Conservation (phyloP, 2,329 filamentous ascomycete genomes). For the Fusarium keratoplasticum region DNA sequence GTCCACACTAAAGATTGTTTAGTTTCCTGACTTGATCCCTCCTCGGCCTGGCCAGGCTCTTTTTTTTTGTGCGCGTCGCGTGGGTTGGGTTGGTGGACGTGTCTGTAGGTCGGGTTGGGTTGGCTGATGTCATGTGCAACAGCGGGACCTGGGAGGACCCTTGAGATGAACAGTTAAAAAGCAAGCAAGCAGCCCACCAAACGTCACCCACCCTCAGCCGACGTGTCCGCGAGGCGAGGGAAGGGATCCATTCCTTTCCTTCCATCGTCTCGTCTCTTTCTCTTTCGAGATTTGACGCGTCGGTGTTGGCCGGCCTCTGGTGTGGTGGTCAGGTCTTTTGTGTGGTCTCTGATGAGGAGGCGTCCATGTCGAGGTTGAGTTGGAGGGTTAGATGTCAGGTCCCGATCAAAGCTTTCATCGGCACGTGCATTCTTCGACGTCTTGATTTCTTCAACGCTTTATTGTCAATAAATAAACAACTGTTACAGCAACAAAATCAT, state of each 20-base stretch:
- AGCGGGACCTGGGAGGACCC: conserved; percentile 10
- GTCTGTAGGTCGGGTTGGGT: not conserved
- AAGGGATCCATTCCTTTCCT: conserved; percentile 18
- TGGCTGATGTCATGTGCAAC: conserved; percentile 37
- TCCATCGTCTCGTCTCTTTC: not conserved
- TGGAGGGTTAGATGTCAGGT: not conserved
- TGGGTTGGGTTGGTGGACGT: conserved; percentile 8
- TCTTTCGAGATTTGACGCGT: conserved; percentile 11
- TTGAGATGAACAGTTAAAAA: conserved; percentile 14
- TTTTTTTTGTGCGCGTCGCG: conserved; percentile 15
- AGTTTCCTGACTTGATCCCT: not conserved
- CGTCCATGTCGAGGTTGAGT: not conserved
- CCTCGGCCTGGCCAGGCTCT: not conserved
- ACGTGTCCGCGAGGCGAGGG: conserved; percentile 11
- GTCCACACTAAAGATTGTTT: not conserved
- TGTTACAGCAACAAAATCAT: not conserved
- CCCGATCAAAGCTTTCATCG: not conserved
- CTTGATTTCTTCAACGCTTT: not conserved
- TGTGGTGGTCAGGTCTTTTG: not conserved
- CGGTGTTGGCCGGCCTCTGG: not conserved
- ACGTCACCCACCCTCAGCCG: conserved; percentile 16
- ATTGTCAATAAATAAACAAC: not conserved
- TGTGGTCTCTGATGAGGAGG: not conserved
- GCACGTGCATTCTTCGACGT: not conserved
- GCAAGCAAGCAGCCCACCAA: conserved; percentile 1